A percentile compares a stretch with the other conserved stretches of the same genome.
These are phyloP conservation scores for Prunus salicina DNA, from an alignment of 306 rosid genomes.

Conservation along the genomic window DNA sequence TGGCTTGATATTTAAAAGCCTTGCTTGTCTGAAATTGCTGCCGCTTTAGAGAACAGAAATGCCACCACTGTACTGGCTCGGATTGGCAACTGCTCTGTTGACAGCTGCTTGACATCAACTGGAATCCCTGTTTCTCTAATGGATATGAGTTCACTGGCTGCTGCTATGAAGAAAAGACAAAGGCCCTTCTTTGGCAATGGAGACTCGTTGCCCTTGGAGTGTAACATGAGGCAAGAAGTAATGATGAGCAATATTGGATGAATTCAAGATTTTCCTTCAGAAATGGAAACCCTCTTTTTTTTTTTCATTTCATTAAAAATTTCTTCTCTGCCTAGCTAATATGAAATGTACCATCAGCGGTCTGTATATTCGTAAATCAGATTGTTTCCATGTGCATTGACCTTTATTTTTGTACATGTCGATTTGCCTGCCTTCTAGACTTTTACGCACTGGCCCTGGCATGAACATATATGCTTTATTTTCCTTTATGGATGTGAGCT, in stretches of 20 bases:
- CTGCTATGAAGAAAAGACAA: slow-evolving; percentile 44
- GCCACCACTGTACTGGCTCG: slow-evolving; percentile 25
- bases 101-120: slow-evolving; percentile 43
- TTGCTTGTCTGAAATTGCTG: slow-evolving; percentile 37
- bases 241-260: slow-evolving; percentile 52
- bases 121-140: slow-evolving; percentile 42
- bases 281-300: slow-evolving; percentile 4
- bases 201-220: slow-evolving; percentile 42
- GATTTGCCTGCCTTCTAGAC: neutral
- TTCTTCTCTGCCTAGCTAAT: slow-evolving; percentile 15
- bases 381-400: slow-evolving; percentile 15
- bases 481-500: too few relatives aligned
- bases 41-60: slow-evolving; percentile 30
- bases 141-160: slow-evolving; percentile 29
- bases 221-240: slow-evolving; percentile 39
- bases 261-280: slow-evolving; percentile 4
- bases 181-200: slow-evolving; percentile 39
- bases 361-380: slow-evolving; percentile 29
- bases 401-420: slow-evolving; percentile 2
- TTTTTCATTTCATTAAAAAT: neutral
- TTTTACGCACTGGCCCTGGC: slow-evolving; percentile 19
- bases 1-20: slow-evolving; percentile 11
- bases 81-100: slow-evolving; percentile 44
- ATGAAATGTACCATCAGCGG: slow-evolving; percentile 16
- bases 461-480: neutral